Evolutionary conservation across 192 early-diverging fungal species (phyloP), one percentile per base, ranked within the genome.

Genomic region (Coemansia sp.): DNA sequence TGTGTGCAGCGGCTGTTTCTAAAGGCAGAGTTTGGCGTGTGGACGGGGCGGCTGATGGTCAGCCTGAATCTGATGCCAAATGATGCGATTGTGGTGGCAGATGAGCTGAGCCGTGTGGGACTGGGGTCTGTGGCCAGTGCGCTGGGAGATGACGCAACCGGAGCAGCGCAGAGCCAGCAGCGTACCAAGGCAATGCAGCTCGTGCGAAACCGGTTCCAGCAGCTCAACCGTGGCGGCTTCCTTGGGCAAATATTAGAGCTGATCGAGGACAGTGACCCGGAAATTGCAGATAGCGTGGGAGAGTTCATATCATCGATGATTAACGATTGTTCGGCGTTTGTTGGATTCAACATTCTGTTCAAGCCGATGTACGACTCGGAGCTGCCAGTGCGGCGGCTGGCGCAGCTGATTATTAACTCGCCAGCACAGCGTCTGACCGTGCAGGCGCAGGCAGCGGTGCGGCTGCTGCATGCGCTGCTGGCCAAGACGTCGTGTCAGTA

Each of bases 261-360:
- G 26, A 71, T 81, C 29, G 78, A 81, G 63, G 73, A 72, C 54
- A 52, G 65, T 2, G 78, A 81, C 29, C 37, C 73, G 3, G 47
- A 63, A 2, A 51, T 72, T 4, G 71, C 70, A 0, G 70, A 61
- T 18, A 66, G 69, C 51, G 69, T 69, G 19, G 66, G 69, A n/a
- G 78, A 81, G 57, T 81, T 81, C 57, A 57, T 81, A 57, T 62
- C 69, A 41, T 62, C 45, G 43, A 68, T 81, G 73, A 73, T 81
- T 63, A 73, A 70, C 61, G 78, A 81, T 59, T 81, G 70, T 57
- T 71, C 78, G 37, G 61, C 69, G 8, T 81, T 75, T 35, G 60
- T 65, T 32, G 78, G 78, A 16, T 75, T 81, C 66, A 73, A 75
- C 53, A 55, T 73, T n/a, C 54, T 81, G 56, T 81, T 81, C 69